Percentiles rank a stretch among this genome's conserved stretches.
Evolutionary conservation across 2,329 filamentous ascomycete genomes (phyloP).

Genomic region (Dendrostoma leiphaemia): DNA sequence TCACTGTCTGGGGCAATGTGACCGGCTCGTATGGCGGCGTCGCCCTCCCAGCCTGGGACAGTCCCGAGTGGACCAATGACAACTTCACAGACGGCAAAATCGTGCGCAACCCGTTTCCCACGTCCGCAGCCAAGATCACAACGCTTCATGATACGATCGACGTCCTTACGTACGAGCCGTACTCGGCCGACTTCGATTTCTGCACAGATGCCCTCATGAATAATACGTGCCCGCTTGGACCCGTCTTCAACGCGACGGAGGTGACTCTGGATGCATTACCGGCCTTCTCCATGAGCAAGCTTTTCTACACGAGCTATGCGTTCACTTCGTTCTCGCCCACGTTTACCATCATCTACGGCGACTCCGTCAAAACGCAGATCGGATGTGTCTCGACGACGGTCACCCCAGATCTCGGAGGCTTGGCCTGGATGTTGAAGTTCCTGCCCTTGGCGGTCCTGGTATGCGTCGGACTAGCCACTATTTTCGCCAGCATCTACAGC

Average conservation of each 20-base stretch:
- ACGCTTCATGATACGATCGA: constrained; percentile 72
- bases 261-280: constrained; percentile 51
- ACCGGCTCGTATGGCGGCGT: constrained; percentile 63
- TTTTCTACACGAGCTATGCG: constrained; percentile 78
- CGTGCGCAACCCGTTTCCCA: constrained; percentile 53
- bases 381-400: constrained; percentile 80
- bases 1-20: constrained; percentile 90
- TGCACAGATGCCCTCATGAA: constrained; percentile 61
- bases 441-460: constrained; percentile 76
- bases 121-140: constrained; percentile 53
- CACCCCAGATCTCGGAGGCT: constrained; percentile 75
- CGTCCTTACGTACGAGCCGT: constrained; percentile 76
- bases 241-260: constrained; percentile 57
- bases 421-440: constrained; percentile 70
- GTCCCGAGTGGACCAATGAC: constrained; percentile 61
- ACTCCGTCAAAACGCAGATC: constrained; percentile 59
- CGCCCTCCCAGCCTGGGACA: constrained; percentile 58
- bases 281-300: constrained; percentile 69
- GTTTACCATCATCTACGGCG: constrained; percentile 72
- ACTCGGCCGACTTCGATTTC: constrained; percentile 56
- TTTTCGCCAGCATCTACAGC: constrained; percentile 82
- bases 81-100: constrained; percentile 74
- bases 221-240: constrained; percentile 70
- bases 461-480: constrained; percentile 76
- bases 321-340: constrained; percentile 80